Percentiles rank a stretch among this genome's conserved stretches.
Conservation (phyloP, 1,284 basidiomycete genomes). For the Golubevia pallescens region DNA sequence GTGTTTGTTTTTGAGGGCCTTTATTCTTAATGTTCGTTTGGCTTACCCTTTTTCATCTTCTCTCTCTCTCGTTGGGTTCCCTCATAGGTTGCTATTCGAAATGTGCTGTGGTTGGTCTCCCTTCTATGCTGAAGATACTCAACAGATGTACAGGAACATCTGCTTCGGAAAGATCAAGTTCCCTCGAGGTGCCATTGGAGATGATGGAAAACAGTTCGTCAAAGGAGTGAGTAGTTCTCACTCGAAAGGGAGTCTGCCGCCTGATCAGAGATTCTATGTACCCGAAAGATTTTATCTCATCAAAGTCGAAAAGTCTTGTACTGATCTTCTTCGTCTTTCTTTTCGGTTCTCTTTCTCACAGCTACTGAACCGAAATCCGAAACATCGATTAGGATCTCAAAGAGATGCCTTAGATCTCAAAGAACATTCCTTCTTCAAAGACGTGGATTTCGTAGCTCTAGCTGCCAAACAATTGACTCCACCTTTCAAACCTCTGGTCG, state of each 20-base stretch:
- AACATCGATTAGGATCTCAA: slow-evolving; percentile 88
- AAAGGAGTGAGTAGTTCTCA: slow-evolving; percentile 6
- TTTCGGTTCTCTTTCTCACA: background rate
- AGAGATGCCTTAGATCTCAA: slow-evolving; percentile 93
- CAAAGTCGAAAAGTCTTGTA: background rate
- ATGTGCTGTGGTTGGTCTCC: slow-evolving; percentile 66
- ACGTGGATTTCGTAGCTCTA: slow-evolving; percentile 68
- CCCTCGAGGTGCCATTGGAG: slow-evolving; percentile 60
- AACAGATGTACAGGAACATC: slow-evolving; percentile 65
- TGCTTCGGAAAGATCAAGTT: slow-evolving; percentile 65
- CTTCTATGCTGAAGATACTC: slow-evolving; percentile 65
- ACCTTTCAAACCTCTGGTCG: slow-evolving; percentile 96
- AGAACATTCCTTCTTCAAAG: slow-evolving; percentile 95
- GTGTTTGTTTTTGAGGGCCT: slow-evolving; percentile 20
- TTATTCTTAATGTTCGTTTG: background rate
- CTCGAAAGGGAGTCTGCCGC: background rate
- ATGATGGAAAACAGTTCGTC: slow-evolving; percentile 46
- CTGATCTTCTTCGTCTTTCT: background rate
- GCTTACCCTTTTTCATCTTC: background rate
- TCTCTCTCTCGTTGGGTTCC: background rate
- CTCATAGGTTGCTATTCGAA: slow-evolving; percentile 57
- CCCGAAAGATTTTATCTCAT: background rate
- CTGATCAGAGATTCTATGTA: background rate
- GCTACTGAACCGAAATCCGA: slow-evolving; percentile 93
- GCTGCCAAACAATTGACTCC: slow-evolving; percentile 89